These are phyloP conservation scores for Aspergillus glaucus DNA, from an alignment of 2,329 filamentous ascomycete genomes.

Conservation along the genomic window DNA sequence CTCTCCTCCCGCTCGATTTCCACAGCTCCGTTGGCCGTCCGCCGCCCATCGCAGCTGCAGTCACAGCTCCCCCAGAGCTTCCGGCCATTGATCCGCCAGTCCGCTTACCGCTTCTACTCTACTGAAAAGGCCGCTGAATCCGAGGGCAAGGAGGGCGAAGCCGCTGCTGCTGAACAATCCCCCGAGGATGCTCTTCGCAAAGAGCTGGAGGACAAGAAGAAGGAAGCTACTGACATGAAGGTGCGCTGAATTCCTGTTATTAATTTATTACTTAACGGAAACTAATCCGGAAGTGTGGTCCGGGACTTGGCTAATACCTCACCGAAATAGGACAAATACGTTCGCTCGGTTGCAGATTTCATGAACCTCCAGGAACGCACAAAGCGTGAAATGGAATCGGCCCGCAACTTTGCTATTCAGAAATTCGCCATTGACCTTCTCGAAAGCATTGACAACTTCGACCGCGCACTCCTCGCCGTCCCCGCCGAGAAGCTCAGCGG, in stretches of 20 bases:
- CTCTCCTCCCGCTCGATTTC: conserved; percentile 28
- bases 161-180: conserved; percentile 36
- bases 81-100: conserved; percentile 27
- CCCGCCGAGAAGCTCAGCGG: conserved; percentile 63
- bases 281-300: not conserved
- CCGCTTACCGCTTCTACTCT: conserved; percentile 37
- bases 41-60: conserved; percentile 29
- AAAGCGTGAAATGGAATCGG: conserved; percentile 77
- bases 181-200: conserved; percentile 50
- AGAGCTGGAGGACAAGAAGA: conserved; percentile 65
- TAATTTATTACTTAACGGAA: not conserved
- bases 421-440: conserved; percentile 90
- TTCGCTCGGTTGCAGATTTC: conserved; percentile 92
- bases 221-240: conserved; percentile 76
- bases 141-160: conserved; percentile 20
- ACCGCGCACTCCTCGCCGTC: conserved; percentile 79
- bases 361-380: conserved; percentile 96
- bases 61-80: conserved; percentile 21
- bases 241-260: conserved; percentile 42
- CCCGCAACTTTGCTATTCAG: conserved; percentile 90
- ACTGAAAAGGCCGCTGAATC: conserved; percentile 30
- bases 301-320: not conserved
- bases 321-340: conserved; percentile 72
- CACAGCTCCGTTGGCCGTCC: conserved; percentile 26
- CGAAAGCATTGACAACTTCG: conserved; percentile 93